Evolutionary conservation across 495 filamentous ascomycete species (phyloP).

Genomic region (Podospora bellae-mahoneyi): DNA sequence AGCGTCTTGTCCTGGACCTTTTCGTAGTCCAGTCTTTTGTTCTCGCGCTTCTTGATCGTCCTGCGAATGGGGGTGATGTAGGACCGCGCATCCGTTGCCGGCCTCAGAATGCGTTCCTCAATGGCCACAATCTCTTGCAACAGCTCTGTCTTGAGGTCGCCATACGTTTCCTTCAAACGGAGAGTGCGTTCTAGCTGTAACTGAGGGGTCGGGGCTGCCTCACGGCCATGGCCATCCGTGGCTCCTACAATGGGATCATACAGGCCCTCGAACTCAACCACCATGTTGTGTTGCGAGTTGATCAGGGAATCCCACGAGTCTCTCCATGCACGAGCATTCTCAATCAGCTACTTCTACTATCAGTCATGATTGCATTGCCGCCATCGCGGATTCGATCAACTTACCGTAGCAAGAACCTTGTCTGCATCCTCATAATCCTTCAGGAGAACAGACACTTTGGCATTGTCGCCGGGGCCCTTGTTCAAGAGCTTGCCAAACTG

Average conservation of each 20-base stretch:
- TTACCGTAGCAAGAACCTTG: constrained; percentile 68
- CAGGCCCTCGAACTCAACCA: constrained; percentile 69
- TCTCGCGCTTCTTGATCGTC: constrained; percentile 86
- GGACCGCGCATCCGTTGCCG: constrained; percentile 68
- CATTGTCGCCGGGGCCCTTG: constrained; percentile 68
- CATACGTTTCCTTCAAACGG: constrained; percentile 64
- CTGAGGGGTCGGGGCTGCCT: constrained; percentile 60
- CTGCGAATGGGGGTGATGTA: constrained; percentile 75
- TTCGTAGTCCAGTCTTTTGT: constrained; percentile 88
- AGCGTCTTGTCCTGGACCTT: constrained; percentile 71
- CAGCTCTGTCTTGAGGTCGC: constrained; percentile 72
- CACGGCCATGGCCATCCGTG: constrained; percentile 49
- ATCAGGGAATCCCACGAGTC: constrained; percentile 80
- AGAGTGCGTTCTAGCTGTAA: constrained; percentile 63
- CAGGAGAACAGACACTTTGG: constrained; percentile 69
- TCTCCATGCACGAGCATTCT: constrained; percentile 76
- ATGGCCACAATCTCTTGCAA: constrained; percentile 69
- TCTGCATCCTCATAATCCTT: constrained; percentile 85
- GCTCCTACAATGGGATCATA: constrained; percentile 78
- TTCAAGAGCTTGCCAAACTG: constrained; percentile 70
- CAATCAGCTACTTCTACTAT: constrained; percentile 60
- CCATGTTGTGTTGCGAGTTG: constrained; percentile 63
- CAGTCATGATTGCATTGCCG: background rate
- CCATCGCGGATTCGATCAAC: constrained; percentile 13
- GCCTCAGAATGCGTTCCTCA: constrained; percentile 68